Conservation (phyloP, 202 grass and related monocot species). For the Schoenoplectus triqueter region DNA sequence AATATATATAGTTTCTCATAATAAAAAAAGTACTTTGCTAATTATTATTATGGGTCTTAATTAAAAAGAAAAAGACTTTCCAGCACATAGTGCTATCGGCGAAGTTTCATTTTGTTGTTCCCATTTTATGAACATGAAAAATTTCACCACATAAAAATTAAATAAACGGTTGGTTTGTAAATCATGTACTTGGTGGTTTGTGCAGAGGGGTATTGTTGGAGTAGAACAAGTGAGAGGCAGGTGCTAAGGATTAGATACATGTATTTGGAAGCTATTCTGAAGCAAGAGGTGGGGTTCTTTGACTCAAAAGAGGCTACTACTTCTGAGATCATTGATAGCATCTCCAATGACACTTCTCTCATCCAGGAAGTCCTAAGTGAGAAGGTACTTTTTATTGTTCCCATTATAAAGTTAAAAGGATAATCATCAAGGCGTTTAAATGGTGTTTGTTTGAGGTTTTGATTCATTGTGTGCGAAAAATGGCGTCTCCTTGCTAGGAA, state of each 20-base stretch:
- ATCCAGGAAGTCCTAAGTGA: conserved; percentile 99
- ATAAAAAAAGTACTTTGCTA: background rate
- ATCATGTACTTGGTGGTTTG: background rate
- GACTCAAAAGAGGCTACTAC: conserved; percentile 95
- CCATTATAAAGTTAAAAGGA: background rate
- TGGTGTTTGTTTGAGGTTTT: no score
- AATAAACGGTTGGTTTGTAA: background rate
- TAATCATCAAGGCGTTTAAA: no score
- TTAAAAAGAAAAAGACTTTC: background rate
- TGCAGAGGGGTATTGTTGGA: conserved; percentile 98
- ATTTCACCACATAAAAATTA: background rate
- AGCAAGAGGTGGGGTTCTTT: conserved; percentile 95
- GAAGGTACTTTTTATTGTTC: conserved; percentile 60
- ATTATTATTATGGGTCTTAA: background rate
- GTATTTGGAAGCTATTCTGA: conserved; percentile 91
- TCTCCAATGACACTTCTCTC: conserved; percentile 86
- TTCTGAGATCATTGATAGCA: conserved; percentile 95
- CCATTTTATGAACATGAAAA: background rate
- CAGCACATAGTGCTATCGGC: background rate
- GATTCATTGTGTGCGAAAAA: no score
- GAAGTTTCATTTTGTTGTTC: background rate
- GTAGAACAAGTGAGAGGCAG: conserved; percentile 98
- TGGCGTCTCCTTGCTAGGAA: background rate
- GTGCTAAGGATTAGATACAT: conserved; percentile 85
- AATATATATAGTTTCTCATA: background rate